Percentiles rank a stretch among this genome's conserved stretches.
Conservation (phyloP, 192 early-diverging fungal species). For the Geosiphon pyriformis region DNA sequence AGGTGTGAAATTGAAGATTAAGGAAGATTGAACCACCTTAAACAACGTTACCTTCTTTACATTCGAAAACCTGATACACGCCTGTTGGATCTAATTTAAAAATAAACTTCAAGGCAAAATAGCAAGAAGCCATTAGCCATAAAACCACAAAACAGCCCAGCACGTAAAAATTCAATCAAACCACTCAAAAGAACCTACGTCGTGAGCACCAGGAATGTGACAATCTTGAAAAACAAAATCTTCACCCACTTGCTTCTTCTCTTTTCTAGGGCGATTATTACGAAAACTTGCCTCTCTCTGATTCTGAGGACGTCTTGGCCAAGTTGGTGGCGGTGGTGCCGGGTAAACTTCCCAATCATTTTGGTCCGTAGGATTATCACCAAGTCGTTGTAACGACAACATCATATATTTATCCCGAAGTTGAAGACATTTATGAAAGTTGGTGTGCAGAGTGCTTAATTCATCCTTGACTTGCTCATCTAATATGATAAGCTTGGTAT, state of each 20-base stretch:
- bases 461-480: constrained; percentile 31
- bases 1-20: constrained; percentile 24
- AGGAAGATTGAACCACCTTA: not conserved
- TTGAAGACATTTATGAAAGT: constrained; percentile 66
- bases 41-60: not conserved
- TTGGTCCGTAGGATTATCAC: constrained; percentile 80
- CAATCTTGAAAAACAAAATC: constrained; percentile 34
- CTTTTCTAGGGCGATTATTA: constrained; percentile 24
- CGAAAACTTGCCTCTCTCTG: constrained; percentile 17
- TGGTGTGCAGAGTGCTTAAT: constrained; percentile 53
- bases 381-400: constrained; percentile 58
- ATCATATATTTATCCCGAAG: constrained; percentile 84
- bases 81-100: constrained; percentile 56
- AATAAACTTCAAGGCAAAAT: constrained; percentile 18
- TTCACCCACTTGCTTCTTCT: constrained; percentile 32
- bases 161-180: not conserved
- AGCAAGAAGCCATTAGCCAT: not conserved
- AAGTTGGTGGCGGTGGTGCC: constrained; percentile 68
- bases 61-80: constrained; percentile 54
- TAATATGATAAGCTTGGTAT: not conserved
- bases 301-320: constrained; percentile 33
- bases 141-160: not conserved
- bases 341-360: constrained; percentile 84
- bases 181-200: too few relatives aligned
- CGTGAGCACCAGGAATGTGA: constrained; percentile 28